phyloP scores from a whole-genome alignment of 257 asterid species.

The Fraxinus pennsylvanica region DNA sequence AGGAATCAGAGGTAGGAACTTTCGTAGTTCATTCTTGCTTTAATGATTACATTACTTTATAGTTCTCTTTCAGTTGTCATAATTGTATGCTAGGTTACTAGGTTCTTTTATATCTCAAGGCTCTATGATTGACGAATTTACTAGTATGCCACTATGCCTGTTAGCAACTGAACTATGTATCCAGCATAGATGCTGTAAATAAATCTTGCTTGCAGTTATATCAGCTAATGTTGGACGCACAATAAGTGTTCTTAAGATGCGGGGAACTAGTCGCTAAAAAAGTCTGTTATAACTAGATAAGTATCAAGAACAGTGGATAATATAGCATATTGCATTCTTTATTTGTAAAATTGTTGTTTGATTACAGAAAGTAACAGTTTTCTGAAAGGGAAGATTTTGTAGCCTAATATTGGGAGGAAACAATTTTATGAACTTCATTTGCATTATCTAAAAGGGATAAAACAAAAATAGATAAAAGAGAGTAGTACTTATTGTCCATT shows the following conservation, averaged over 20 bases:
- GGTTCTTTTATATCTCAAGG: background rate
- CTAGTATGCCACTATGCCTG: background rate
- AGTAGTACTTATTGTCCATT: background rate
- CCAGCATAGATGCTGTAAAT: background rate
- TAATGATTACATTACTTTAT: background rate
- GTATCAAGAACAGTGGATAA: background rate
- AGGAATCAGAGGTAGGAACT: conserved; percentile 42
- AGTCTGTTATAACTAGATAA: background rate
- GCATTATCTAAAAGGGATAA: background rate
- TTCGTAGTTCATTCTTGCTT: background rate
- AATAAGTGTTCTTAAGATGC: background rate
- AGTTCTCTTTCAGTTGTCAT: background rate
- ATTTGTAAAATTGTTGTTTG: background rate
- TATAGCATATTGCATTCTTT: background rate
- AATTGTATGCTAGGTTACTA: background rate
- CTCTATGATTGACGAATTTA: background rate
- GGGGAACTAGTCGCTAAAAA: background rate
- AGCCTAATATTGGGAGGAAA: background rate
- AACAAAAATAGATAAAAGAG: background rate
- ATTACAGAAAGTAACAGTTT: background rate
- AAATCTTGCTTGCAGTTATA: background rate
- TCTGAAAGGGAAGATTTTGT: background rate
- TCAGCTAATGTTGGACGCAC: background rate
- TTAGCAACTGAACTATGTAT: background rate
- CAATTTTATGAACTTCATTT: background rate